Evolutionary conservation across 2,329 filamentous ascomycete genomes (phyloP).

Genomic region (Hymenoscyphus occultus): DNA sequence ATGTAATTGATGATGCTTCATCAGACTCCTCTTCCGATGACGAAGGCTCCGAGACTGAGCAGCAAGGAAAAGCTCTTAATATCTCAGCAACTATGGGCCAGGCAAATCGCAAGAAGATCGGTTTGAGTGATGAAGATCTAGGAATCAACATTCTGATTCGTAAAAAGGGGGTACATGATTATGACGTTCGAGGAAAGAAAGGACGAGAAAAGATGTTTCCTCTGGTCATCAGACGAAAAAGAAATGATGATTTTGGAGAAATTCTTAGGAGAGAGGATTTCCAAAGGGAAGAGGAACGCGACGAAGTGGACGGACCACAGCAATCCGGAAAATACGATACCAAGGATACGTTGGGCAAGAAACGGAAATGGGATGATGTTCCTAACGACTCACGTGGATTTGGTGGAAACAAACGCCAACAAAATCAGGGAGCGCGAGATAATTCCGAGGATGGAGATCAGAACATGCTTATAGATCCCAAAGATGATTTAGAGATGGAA

Average conservation of each 20-base stretch:
- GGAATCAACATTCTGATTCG: conserved; percentile 89
- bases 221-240: conserved; percentile 72
- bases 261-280: conserved; percentile 93
- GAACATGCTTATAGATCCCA: conserved; percentile 45
- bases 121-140: conserved; percentile 82
- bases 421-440: conserved; percentile 40
- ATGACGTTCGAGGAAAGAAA: conserved; percentile 85
- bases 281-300: conserved; percentile 85
- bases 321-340: conserved; percentile 47
- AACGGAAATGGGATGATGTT: conserved; percentile 85
- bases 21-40: conserved; percentile 83
- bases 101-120: conserved; percentile 79
- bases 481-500: conserved; percentile 57
- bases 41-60: conserved; percentile 84
- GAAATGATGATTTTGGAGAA: conserved; percentile 89
- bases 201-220: conserved; percentile 92
- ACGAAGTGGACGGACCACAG: conserved; percentile 63
- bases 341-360: conserved; percentile 75
- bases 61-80: conserved; percentile 89
- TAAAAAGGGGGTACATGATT: conserved; percentile 88
- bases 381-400: conserved; percentile 41
- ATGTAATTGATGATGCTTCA: conserved; percentile 76
- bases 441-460: conserved; percentile 42
- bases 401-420: conserved; percentile 59
- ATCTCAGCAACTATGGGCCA: conserved; percentile 83